Evolutionary conservation across 140 eudicot species (phyloP).

Genomic region (Erigeron philadelphicus): DNA sequence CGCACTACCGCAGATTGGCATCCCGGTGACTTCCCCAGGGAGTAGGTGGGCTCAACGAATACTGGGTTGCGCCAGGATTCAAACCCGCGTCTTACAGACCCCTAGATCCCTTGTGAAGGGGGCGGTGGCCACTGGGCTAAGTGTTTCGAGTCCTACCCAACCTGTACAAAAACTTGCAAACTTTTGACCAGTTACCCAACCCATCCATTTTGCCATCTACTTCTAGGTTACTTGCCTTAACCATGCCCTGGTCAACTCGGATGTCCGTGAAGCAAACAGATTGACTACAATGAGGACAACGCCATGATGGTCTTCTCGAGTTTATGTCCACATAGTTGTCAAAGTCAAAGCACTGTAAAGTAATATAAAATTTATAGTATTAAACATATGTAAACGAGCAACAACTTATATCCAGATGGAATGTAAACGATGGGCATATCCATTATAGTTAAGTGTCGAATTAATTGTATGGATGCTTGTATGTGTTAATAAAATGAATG

Average conservation of each 20-base stretch:
- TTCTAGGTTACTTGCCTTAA: slow-evolving; percentile 55
- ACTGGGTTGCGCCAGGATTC: no score
- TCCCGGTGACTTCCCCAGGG: no score
- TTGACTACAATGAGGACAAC: slow-evolving; percentile 88
- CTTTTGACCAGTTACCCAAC: neutral
- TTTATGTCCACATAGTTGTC: slow-evolving; percentile 75
- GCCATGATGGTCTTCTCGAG: slow-evolving; percentile 88
- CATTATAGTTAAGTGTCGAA: no score
- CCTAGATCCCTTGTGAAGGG: no score
- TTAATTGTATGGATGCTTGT: no score
- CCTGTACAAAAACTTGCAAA: neutral
- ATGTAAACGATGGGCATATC: no score
- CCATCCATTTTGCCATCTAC: neutral
- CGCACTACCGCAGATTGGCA: no score
- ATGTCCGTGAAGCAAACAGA: slow-evolving; percentile 67
- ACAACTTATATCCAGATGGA: neutral
- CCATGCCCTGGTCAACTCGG: slow-evolving; percentile 65
- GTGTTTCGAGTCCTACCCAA: neutral
- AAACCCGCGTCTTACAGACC: no score
- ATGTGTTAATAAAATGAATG: no score
- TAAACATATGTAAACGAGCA: neutral
- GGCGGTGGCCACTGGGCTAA: neutral
- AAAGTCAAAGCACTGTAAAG: slow-evolving; percentile 72
- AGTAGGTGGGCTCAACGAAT: no score
- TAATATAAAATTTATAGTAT: neutral